Evolutionary conservation across 2,329 filamentous ascomycete genomes (phyloP).

Genomic region (Simplicillium aogashimaense): DNA sequence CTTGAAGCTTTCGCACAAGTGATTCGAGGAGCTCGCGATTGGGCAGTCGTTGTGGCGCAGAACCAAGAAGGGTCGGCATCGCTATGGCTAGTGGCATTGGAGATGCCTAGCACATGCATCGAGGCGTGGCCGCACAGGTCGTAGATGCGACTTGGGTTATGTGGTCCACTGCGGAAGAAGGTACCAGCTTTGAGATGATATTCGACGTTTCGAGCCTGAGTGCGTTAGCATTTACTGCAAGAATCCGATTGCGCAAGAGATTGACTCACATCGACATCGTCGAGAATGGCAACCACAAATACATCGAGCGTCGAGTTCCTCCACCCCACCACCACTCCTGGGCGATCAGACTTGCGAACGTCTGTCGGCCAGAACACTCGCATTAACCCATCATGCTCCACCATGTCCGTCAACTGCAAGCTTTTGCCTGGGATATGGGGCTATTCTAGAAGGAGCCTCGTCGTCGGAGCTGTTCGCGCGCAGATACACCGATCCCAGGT

Average conservation of each 20-base stretch:
- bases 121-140: conserved; percentile 73
- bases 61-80: conserved; percentile 59
- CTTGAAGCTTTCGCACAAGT: conserved; percentile 62
- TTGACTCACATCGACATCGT: conserved; percentile 72
- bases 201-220: conserved; percentile 68
- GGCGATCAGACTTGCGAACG: conserved; percentile 57
- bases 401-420: conserved; percentile 40
- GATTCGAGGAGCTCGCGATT: conserved; percentile 55
- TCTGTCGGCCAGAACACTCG: conserved; percentile 98
- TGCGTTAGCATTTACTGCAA: conserved; percentile 13
- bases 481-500: conserved; percentile 73
- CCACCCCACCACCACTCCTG: conserved; percentile 91
- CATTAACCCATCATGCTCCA: conserved; percentile 79
- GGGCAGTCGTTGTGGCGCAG: conserved; percentile 45
- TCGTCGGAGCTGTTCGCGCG: conserved; percentile 86
- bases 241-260: background rate
- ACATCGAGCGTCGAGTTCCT: conserved; percentile 85
- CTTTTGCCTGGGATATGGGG: conserved; percentile 7
- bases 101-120: conserved; percentile 77
- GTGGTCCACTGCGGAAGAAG: conserved; percentile 71
- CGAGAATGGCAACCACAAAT: conserved; percentile 79
- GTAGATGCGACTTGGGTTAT: conserved; percentile 72
- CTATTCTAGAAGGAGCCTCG: conserved; percentile 77
- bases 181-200: conserved; percentile 76
- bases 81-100: conserved; percentile 51